phyloP scores from a whole-genome alignment of 495 filamentous ascomycete species.

The Aspergillus asperescens region DNA sequence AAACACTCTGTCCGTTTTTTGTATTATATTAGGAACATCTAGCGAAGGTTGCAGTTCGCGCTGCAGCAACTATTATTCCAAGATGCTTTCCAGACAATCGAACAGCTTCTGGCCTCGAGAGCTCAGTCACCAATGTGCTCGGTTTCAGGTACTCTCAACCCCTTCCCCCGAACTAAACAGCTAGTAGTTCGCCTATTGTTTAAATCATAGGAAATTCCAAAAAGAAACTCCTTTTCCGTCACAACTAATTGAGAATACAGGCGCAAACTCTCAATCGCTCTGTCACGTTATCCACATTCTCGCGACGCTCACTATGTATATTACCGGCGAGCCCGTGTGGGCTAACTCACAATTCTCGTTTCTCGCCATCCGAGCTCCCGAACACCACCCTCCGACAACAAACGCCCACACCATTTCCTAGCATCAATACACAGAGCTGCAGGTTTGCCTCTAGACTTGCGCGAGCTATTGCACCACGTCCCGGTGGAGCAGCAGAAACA shows the following conservation, averaged over 20 bases:
- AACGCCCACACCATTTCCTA: neutral
- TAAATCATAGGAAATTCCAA: neutral
- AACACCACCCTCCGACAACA: neutral
- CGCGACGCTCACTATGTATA: neutral
- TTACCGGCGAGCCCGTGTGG: neutral
- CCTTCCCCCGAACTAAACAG: neutral
- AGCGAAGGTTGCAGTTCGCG: neutral
- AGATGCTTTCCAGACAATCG: constrained; percentile 10
- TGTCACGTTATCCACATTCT: neutral
- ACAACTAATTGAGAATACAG: neutral
- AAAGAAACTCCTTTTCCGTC: neutral
- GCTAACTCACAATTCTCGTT: neutral
- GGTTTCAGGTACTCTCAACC: constrained; percentile 8
- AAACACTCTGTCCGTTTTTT: constrained; percentile 21
- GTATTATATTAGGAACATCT: neutral
- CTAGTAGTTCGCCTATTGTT: neutral
- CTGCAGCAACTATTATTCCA: neutral
- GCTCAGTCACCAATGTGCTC: constrained; percentile 8
- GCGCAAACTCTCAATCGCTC: neutral
- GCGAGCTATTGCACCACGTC: constrained; percentile 28
- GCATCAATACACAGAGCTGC: constrained; percentile 5
- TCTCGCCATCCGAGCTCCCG: neutral
- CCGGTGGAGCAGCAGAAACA: constrained; percentile 50
- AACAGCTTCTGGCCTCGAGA: constrained; percentile 1
- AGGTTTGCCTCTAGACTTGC: constrained; percentile 28